Percentiles rank a stretch among this genome's conserved stretches.
These are phyloP conservation scores for Papiliotrema fonsecae DNA, from an alignment of 1,284 basidiomycete species.

Conservation along the genomic window DNA sequence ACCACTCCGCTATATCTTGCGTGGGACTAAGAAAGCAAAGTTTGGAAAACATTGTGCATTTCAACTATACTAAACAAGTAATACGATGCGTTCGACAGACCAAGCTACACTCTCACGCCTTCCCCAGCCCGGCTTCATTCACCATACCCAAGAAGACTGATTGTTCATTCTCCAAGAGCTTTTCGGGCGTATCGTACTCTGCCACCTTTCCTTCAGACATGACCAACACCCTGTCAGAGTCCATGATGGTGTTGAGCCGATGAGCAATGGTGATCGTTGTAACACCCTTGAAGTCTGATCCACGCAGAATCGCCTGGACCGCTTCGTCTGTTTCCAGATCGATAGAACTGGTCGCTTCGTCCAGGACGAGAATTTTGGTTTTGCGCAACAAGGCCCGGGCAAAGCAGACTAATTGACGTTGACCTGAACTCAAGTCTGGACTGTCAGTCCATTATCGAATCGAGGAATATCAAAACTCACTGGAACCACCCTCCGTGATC, in stretches of 20 bases:
- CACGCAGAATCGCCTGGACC: constrained; percentile 45
- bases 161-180: constrained; percentile 52
- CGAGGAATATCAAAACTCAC: constrained; percentile 11
- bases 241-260: constrained; percentile 84
- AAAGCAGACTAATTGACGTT: constrained; percentile 78
- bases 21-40: too few species aligned
- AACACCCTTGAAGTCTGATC: constrained; percentile 52
- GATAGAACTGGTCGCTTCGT: constrained; percentile 67
- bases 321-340: constrained; percentile 85
- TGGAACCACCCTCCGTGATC: constrained; percentile 71
- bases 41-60: too few species aligned
- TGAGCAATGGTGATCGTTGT: constrained; percentile 79
- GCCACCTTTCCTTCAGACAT: constrained; percentile 69
- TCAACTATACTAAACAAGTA: too few species aligned
- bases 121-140: constrained; percentile 19
- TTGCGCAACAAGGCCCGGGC: constrained; percentile 70
- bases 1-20: too few species aligned
- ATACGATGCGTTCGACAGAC: too few species aligned
- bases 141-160: constrained; percentile 19
- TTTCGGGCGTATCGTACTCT: constrained; percentile 68
- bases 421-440: constrained; percentile 71
- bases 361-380: constrained; percentile 81
- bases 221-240: constrained; percentile 77
- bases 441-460: background rate
- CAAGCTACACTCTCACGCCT: too few species aligned